Base-by-base conservation (phyloP, 306 rosid genomes). In the Corylus americana region DNA sequence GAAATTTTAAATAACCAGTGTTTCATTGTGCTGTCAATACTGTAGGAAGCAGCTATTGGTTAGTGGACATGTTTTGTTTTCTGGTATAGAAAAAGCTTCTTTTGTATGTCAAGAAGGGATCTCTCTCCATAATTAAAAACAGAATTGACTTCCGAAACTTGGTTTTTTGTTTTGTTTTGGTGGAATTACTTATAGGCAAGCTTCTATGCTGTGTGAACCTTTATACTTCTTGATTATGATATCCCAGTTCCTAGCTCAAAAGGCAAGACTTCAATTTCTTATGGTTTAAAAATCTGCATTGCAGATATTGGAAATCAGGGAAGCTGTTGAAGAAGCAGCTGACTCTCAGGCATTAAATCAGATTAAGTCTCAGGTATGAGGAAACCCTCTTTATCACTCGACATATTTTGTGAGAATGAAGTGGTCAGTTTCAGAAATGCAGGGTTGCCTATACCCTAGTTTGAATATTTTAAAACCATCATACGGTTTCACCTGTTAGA, bases 241-340 rank as follows among this genome's bases (percentile, higher is more conserved):
- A 42, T 42, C 18, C 42, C 51, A 67, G 14, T 67, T 4, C 51
- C 11, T 17, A 39, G 25, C 48, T 67, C 51, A n/a, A 18, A 18
- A 42, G 6, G 29, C 18, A n/a, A 17, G 72, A 47, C 22, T 35
- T 59, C 31, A 12, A 62, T 59, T 59, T 42, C 71, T 70, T 70
- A 22, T 14, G 20, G 44, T 45, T 78, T 20, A 75, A 70, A 7
- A 57, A 70, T 50, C 53, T 79, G 72, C 75, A 70, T 75, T 75
- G 81, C 94, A 93, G 99, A 91, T 95, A 58, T 47, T 95, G 93
- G 99, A 95, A 90, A 89, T 93, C 86, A 86, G 98, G 88, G 98
- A 91, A 88, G 96, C 83, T 29, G 98, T 95, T 76, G 97, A 91
- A 86, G 99, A 95, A 75, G 96, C 99, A 68, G 74, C 80, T 67